Evolutionary conservation across 345 rosid species (phyloP), one percentile per base, ranked within the genome.

Genomic region (Excoecaria agallocha): DNA sequence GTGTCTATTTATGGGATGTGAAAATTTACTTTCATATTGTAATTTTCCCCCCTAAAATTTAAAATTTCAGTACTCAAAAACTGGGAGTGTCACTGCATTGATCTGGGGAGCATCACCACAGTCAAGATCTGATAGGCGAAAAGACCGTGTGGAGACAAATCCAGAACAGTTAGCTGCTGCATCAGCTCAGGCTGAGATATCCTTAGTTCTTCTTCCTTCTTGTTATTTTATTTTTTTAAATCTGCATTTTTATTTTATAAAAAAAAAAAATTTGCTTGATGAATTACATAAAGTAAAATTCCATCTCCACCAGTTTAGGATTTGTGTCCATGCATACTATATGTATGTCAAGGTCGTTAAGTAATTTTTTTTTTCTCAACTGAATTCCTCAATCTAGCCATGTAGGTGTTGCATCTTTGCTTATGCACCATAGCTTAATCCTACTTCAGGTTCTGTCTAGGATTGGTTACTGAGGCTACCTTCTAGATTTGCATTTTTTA

Each of bases 111-210:
- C 98, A 24, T 91, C 98, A 13, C 98, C 98, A 69, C 98, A 94
- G 82, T 82, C 96, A 76, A 84, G 98, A 65, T 94, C 98, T 66
- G 98, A 95, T 86, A 80, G 99, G 69, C 91, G 89, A 77, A 95
- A 93, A 80, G 98, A 95, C 78, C 86, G 99, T 74, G 99, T 95
- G 0, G 99, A 95, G 87, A 93, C 98, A 67, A 95, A 89, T 77
- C 99, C 99, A 30, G 99, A 95, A 83, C 99, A 91, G 81, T 80
- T 95, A 82, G 98, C 99, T 81, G 99, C 99, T 81, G 99, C 99
- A 62, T 91, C 99, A 35, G 98, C 98, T 17, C 92, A 85, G 81
- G 98, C 99, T 43, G 99, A 95, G 81, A 95, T 95, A 95, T 95
- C 99, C 99, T 93, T 89, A 41, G 30, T 74, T 69, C 55, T 70